Evolutionary conservation across 1,139 yeast genomes (phyloP).

Genomic region (Candida sp.): DNA sequence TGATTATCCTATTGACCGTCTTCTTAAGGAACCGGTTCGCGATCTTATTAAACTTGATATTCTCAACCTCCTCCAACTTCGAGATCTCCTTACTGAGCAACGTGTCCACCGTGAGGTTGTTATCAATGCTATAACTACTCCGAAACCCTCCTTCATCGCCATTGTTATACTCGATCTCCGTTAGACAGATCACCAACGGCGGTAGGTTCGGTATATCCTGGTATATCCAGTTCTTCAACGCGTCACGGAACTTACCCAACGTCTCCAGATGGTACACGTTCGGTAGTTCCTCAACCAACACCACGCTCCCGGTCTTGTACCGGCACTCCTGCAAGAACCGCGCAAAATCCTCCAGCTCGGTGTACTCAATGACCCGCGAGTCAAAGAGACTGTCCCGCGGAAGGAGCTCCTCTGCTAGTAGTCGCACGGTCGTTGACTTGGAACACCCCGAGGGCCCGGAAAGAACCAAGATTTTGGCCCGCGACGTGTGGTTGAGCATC

Average conservation of each 20-base stretch:
- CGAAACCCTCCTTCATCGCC: slow-evolving; percentile 18
- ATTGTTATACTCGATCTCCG: slow-evolving; percentile 68
- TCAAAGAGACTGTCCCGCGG: slow-evolving; percentile 8
- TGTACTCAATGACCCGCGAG: slow-evolving; percentile 25
- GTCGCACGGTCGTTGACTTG: slow-evolving; percentile 69
- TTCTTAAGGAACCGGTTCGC: slow-evolving; percentile 67
- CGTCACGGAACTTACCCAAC: slow-evolving; percentile 52
- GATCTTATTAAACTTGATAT: slow-evolving; percentile 73
- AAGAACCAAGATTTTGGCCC: slow-evolving; percentile 57
- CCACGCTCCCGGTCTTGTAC: slow-evolving; percentile 50
- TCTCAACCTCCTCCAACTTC: slow-evolving; percentile 30
- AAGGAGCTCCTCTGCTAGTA: slow-evolving; percentile 54
- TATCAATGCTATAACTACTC: slow-evolving; percentile 49
- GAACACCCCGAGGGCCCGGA: slow-evolving; percentile 91
- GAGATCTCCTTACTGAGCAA: slow-evolving; percentile 54
- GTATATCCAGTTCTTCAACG: slow-evolving; percentile 62
- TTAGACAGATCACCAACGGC: slow-evolving; percentile 75
- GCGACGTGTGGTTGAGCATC: slow-evolving; percentile 32
- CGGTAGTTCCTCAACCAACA: slow-evolving; percentile 86
- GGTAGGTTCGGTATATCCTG: slow-evolving; percentile 43
- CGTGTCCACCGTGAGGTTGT: slow-evolving; percentile 64
- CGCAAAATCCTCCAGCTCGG: slow-evolving; percentile 53
- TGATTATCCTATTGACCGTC: slow-evolving; percentile 50
- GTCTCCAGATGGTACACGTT: slow-evolving; percentile 73
- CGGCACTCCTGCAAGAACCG: slow-evolving; percentile 67